Conservation (phyloP, 2,329 filamentous ascomycete genomes). For the Aureobasidium sp. region DNA sequence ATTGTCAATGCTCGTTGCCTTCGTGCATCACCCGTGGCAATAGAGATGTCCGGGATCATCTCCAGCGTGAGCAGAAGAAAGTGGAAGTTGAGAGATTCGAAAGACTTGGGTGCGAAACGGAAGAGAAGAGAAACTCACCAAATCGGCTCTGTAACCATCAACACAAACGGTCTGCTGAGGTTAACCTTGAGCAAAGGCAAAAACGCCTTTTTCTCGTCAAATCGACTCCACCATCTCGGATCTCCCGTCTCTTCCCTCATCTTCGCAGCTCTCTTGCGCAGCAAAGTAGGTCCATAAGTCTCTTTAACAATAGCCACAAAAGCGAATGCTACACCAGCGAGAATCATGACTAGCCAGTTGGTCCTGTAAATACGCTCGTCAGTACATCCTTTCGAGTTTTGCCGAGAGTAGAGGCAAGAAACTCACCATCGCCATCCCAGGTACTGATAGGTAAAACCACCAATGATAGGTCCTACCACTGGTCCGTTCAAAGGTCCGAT, state of each 20-base stretch:
- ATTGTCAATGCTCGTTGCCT: too few relatives aligned
- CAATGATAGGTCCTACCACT: slow-evolving; percentile 61
- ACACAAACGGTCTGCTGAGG: slow-evolving; percentile 67
- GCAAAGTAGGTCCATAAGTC: slow-evolving; percentile 66
- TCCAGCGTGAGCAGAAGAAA: too few relatives aligned
- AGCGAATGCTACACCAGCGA: slow-evolving; percentile 55
- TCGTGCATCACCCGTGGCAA: too few relatives aligned
- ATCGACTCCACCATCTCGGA: slow-evolving; percentile 68
- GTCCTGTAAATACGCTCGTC: slow-evolving; percentile 11
- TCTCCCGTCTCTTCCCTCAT: slow-evolving; percentile 63
- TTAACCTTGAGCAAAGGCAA: slow-evolving; percentile 63
- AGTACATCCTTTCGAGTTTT: neutral
- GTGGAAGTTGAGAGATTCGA: too few relatives aligned
- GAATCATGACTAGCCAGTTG: slow-evolving; percentile 55
- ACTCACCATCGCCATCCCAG: slow-evolving; percentile 86
- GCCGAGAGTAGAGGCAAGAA: slow-evolving; percentile 10
- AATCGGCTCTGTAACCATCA: slow-evolving; percentile 77
- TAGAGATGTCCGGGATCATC: too few relatives aligned
- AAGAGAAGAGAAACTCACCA: slow-evolving; percentile 45
- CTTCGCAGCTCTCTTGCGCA: slow-evolving; percentile 58
- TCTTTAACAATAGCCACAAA: slow-evolving; percentile 59
- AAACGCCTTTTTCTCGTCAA: slow-evolving; percentile 65
- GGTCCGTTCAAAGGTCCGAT: slow-evolving; percentile 76
- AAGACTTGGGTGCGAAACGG: too few relatives aligned
- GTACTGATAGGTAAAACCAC: slow-evolving; percentile 70